Evolutionary conservation across 805 yeast genomes (phyloP), one percentile per base, ranked within the genome.

Genomic region (Suhomyces sp.): DNA sequence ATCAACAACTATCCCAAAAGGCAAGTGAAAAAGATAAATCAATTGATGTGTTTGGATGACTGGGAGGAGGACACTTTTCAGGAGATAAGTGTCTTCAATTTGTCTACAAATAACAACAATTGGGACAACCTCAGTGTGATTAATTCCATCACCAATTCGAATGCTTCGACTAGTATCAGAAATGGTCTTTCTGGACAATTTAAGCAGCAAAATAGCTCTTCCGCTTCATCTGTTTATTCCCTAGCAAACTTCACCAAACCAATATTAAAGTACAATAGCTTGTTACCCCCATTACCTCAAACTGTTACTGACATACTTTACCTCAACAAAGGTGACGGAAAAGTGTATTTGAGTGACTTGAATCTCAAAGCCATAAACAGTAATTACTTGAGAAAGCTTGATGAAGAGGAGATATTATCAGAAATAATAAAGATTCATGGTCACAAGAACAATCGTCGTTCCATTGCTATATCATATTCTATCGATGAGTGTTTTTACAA

Each of bases 261-360:
- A 3, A 58, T 59, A 17, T 55, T 62, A 43, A 72, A 71, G 51
- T 72, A 73, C 53, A 71, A 73, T 55, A 70, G 76, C 48, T 59
- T 73, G 21, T 61, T 73, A 24, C 69, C 78, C 2, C 78, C 78
- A 1, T 51, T 66, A 21, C 72, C 73, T 3, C 58, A 63, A 20
- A 58, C 68, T 1, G 59, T 62, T 2, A 55, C 53, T 40, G 71
- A 56, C 54, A 69, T 61, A 50, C 68, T 61, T 43, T 75, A 64
- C 59, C 61, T 67, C 43, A 43, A 52, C 43, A 57, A 55, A 48
- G 66, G 63, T 4, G 68, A 62, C 49, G 55, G 60, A 3, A 48
- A 62, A 46, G 62, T 75, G 4, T 75, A 62, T 53, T 61, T 75
- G 44, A 71, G 77, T 51, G 79, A 75, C 54, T 63, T 75, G 52